phyloP scores from a whole-genome alignment of 1,284 basidiomycete genomes.

The Malassezia yamatoensis region DNA sequence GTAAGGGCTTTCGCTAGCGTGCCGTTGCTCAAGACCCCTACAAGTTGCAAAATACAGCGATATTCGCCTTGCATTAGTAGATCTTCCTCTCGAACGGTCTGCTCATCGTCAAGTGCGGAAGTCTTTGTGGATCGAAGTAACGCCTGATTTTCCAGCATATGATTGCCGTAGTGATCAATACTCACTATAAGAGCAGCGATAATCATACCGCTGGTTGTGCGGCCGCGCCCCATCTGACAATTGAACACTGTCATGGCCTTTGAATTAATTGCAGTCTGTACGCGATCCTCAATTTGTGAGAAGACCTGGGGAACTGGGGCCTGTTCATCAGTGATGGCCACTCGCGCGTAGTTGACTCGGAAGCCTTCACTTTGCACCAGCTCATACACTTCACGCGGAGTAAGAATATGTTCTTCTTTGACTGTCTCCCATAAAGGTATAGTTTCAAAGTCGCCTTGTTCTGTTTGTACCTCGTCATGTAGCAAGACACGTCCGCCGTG shows the following conservation, averaged over 20 bases:
- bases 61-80: constrained; percentile 66
- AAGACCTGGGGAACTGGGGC: constrained; percentile 46
- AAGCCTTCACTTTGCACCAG: constrained; percentile 39
- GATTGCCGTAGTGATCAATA: constrained; percentile 32
- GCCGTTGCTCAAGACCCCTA: constrained; percentile 77
- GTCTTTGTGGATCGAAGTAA: not conserved
- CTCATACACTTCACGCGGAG: constrained; percentile 61
- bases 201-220: constrained; percentile 46
- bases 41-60: constrained; percentile 87
- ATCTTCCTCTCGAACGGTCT: constrained; percentile 45
- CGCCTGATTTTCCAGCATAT: constrained; percentile 13
- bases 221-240: constrained; percentile 47
- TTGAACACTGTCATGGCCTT: constrained; percentile 39
- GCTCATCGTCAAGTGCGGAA: not conserved
- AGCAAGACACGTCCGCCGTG: constrained; percentile 69
- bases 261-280: constrained; percentile 33
- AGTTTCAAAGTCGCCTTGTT: constrained; percentile 68
- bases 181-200: constrained; percentile 42
- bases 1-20: constrained; percentile 86
- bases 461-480: constrained; percentile 91
- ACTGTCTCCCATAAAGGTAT: constrained; percentile 68
- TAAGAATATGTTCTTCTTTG: constrained; percentile 76
- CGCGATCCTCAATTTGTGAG: constrained; percentile 39
- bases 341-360: constrained; percentile 43
- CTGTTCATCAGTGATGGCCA: constrained; percentile 47